Percentiles rank a stretch among this genome's conserved stretches.
phyloP scores from a whole-genome alignment of 345 rosid genomes.

The Acer yangbiense region DNA sequence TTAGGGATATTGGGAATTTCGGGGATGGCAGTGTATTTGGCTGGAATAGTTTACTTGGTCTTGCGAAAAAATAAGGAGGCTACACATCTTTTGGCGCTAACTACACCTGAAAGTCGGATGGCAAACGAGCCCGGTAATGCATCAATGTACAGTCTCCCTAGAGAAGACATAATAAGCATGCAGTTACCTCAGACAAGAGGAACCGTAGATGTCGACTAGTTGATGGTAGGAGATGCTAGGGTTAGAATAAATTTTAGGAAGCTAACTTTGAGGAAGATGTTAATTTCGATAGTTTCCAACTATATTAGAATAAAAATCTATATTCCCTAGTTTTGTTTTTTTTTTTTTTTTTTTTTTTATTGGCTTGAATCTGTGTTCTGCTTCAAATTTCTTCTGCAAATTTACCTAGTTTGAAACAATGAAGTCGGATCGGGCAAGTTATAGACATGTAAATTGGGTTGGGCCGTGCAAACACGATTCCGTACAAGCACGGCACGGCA shows the following conservation, averaged over 20 bases:
- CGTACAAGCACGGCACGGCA: no score
- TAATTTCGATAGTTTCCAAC: not conserved
- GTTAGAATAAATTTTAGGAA: not conserved
- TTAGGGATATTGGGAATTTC: conserved; percentile 65
- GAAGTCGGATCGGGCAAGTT: no score
- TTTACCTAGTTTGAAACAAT: not conserved
- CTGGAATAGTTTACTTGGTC: conserved; percentile 71
- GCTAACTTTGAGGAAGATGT: not conserved
- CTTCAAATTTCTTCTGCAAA: not conserved
- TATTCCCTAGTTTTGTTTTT: no score
- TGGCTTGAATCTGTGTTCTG: not conserved
- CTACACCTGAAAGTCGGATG: conserved; percentile 31
- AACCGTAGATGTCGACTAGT: conserved; percentile 28
- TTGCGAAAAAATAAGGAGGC: conserved; percentile 56
- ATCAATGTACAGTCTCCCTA: conserved; percentile 38
- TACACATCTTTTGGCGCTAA: conserved; percentile 48
- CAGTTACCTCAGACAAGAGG: conserved; percentile 57
- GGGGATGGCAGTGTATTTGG: conserved; percentile 60
- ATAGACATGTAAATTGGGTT: no score
- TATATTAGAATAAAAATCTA: conserved; percentile 7
- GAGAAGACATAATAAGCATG: conserved; percentile 74
- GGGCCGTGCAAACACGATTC: no score
- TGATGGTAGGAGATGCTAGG: not conserved
- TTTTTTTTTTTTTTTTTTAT: not conserved
- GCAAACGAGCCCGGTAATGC: conserved; percentile 23